Base-by-base conservation (phyloP, 352 stramenopile species). In the Phytophthora palmivora region DNA sequence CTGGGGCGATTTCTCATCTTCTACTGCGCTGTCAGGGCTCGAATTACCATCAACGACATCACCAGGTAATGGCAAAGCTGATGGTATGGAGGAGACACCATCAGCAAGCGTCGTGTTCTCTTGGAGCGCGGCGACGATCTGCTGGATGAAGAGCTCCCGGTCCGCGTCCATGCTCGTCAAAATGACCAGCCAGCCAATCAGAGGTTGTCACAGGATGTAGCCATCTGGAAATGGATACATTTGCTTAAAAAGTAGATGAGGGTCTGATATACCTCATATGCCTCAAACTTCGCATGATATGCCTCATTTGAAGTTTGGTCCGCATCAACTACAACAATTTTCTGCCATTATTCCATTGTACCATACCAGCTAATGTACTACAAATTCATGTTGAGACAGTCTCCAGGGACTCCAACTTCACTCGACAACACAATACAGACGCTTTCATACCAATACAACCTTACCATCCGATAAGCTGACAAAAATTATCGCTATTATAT, bases 51-150 rank as follows among this genome's bases (percentile, higher is more conserved):
- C 34, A 41, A 8, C n/a, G 7, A 36, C 45, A 39, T 30, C 26
- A 1, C 21, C 15, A 55, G 67, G 58, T 5, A 28, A n/a, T 18
- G 44, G 26, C 5, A 21, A 46, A 44, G 26, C 15, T 15, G 44
- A 32, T 6, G 44, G 36, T 11, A 49, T 26, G 3, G 36, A 63
- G 34, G 47, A 33, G 16, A 54, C 24, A 14, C 44, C n/a, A 16
- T 22, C 32, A 4, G 49, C 19, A 16, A 74, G 52, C 52, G 56
- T 48, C 14, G 75, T 63, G 34, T 87, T 85, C 67, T 80, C 77
- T 48, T 83, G 45, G 12, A 89, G 69, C 45, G 77, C 80, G 19
- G 75, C 70, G 48, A 89, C 77, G 46, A 89, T n/a, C n/a, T n/a
- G 73, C 61, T 75, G 61, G 64, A 89, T 72, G 63, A 89, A 87